phyloP scores from a whole-genome alignment of 768 basidiomycete species.

The Lentinula sp. region DNA sequence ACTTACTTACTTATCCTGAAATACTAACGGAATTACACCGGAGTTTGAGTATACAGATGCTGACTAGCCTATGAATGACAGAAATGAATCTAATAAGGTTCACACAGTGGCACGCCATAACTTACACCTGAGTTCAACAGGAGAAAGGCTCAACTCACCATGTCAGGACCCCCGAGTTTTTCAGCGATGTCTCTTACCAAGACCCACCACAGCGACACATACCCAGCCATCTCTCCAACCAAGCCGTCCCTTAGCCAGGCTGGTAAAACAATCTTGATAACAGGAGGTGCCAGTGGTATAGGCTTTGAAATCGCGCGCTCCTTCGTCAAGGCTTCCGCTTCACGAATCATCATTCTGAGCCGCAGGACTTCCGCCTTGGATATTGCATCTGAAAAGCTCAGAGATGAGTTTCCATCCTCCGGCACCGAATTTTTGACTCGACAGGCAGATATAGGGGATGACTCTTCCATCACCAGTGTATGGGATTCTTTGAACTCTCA shows the following conservation, averaged over 20 bases:
- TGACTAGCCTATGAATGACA: too few species aligned
- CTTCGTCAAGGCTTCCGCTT: neutral
- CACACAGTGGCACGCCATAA: too few species aligned
- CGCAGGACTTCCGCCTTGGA: neutral
- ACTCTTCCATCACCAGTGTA: neutral
- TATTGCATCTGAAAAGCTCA: neutral
- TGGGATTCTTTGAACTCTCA: neutral
- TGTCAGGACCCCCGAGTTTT: neutral
- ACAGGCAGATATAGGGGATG: neutral
- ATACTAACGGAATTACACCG: too few species aligned
- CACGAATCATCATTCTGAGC: neutral
- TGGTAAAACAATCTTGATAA: neutral
- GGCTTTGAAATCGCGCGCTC: constrained; percentile 3
- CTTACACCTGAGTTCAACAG: neutral
- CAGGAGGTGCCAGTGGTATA: neutral
- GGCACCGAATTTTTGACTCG: neutral
- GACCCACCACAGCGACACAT: neutral
- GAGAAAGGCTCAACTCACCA: neutral
- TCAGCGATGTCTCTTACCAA: neutral
- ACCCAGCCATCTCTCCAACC: neutral
- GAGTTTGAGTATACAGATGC: too few species aligned
- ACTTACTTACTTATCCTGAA: too few species aligned
- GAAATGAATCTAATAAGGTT: too few species aligned
- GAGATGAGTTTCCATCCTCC: neutral
- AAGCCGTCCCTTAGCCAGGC: neutral